phyloP scores from a whole-genome alignment of 148 eudicot genomes.

The Gaultheria prostrata region DNA sequence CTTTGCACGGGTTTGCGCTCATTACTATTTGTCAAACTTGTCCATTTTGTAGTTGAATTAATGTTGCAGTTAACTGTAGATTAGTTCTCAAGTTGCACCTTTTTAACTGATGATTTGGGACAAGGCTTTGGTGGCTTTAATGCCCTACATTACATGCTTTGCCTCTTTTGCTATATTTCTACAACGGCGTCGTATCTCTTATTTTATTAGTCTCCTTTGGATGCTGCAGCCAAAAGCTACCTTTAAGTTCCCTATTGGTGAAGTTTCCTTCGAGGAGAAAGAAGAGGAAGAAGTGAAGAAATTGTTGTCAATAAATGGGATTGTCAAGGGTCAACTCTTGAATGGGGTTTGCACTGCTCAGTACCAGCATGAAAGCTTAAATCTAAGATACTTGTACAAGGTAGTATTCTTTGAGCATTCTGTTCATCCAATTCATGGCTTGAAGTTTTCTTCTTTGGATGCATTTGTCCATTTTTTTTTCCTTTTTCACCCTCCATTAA shows the following conservation, averaged over 20 bases:
- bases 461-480: not conserved
- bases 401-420: slow-evolving; percentile 35
- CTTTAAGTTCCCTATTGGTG: slow-evolving; percentile 71
- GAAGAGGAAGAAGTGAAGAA: slow-evolving; percentile 65
- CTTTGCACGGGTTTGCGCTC: not conserved
- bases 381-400: slow-evolving; percentile 78
- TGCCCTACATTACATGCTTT: slow-evolving; percentile 14
- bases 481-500: not conserved
- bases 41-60: not conserved
- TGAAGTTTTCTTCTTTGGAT: not conserved
- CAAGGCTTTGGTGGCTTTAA: slow-evolving; percentile 6
- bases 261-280: slow-evolving; percentile 79
- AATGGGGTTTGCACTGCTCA: slow-evolving; percentile 72
- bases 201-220: slow-evolving; percentile 18
- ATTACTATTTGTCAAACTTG: not conserved
- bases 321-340: slow-evolving; percentile 58
- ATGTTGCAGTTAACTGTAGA: not conserved
- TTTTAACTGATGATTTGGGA: not conserved
- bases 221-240: slow-evolving; percentile 85
- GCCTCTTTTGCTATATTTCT: slow-evolving; percentile 15
- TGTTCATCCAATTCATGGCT: slow-evolving; percentile 7
- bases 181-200: not conserved
- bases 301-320: slow-evolving; percentile 59
- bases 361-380: slow-evolving; percentile 63
- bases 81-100: not conserved